phyloP scores from a whole-genome alignment of 2,329 filamentous ascomycete genomes.

The Aspergillus piperis region DNA sequence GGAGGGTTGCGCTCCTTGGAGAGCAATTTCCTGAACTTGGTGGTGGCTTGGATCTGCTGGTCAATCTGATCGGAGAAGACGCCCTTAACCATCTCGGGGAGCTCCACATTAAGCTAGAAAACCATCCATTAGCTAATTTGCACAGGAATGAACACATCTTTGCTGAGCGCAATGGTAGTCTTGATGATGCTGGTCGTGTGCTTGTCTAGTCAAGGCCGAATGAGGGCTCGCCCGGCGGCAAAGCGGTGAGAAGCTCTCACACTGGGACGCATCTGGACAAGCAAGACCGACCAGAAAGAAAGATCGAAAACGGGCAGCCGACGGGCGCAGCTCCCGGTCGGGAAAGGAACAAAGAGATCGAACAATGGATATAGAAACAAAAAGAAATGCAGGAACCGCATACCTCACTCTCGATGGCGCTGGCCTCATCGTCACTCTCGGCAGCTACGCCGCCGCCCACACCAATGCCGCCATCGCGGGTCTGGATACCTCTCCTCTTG shows the following conservation, averaged over 20 bases:
- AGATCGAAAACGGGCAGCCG: conserved; percentile 1
- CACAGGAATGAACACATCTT: neutral
- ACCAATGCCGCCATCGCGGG: conserved; percentile 66
- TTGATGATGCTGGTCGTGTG: conserved; percentile 5
- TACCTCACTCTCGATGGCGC: conserved; percentile 96
- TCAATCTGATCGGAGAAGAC: conserved; percentile 99
- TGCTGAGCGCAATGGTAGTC: neutral
- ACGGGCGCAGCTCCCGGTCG: neutral
- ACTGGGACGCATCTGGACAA: conserved; percentile 24
- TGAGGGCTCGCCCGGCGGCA: neutral
- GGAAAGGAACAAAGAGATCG: conserved; percentile 22
- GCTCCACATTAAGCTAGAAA: conserved; percentile 86
- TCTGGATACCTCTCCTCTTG: conserved; percentile 92
- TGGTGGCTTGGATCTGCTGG: conserved; percentile 93
- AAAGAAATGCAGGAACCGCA: conserved; percentile 38
- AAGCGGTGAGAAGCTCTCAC: conserved; percentile 38
- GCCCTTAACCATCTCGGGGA: conserved; percentile 95
- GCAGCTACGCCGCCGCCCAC: conserved; percentile 68
- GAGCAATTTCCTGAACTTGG: conserved; percentile 95
- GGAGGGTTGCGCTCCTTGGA: conserved; percentile 99
- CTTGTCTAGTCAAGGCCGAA: neutral
- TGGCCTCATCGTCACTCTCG: conserved; percentile 96
- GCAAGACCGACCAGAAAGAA: conserved; percentile 24
- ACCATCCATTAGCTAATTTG: conserved; percentile 24
- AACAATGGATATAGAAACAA: too few relatives aligned